Conservation (phyloP, 2,329 filamentous ascomycete genomes). For the Pseudocercospora ulei region DNA sequence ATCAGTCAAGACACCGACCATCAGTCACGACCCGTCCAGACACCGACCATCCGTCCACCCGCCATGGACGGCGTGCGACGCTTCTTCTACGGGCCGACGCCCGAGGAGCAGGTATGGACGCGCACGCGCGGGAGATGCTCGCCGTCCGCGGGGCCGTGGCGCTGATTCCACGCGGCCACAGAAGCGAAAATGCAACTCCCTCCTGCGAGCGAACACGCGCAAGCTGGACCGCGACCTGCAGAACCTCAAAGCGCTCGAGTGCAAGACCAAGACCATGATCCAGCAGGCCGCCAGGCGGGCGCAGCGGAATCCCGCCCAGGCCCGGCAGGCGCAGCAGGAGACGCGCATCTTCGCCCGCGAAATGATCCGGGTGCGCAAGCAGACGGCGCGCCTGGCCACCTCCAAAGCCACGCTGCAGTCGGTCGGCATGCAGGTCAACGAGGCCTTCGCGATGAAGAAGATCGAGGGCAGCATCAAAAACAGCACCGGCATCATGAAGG, state of each 20-base stretch:
- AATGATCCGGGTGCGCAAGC: conserved; percentile 70
- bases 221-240: conserved; percentile 90
- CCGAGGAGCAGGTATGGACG: conserved; percentile 69
- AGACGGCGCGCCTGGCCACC: conserved; percentile 64
- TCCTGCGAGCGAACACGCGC: conserved; percentile 81
- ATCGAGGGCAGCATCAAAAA: conserved; percentile 86
- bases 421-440: conserved; percentile 95
- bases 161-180: conserved; percentile 35
- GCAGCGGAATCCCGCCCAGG: conserved; percentile 67
- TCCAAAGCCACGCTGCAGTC: conserved; percentile 84
- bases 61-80: conserved; percentile 77
- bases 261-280: conserved; percentile 77
- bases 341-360: conserved; percentile 82
- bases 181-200: conserved; percentile 89
- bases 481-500: conserved; percentile 89
- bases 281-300: conserved; percentile 70
- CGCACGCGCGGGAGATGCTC: too few species aligned
- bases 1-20: too few species aligned
- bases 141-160: neutral
- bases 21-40: too few species aligned
- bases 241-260: conserved; percentile 66
- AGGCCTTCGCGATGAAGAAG: conserved; percentile 89
- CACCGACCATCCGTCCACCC: too few species aligned
- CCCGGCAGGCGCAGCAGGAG: conserved; percentile 69
- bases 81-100: conserved; percentile 85